Base-by-base conservation (phyloP, 2,329 filamentous ascomycete genomes). In the Plectosphaerella cucumerina region DNA sequence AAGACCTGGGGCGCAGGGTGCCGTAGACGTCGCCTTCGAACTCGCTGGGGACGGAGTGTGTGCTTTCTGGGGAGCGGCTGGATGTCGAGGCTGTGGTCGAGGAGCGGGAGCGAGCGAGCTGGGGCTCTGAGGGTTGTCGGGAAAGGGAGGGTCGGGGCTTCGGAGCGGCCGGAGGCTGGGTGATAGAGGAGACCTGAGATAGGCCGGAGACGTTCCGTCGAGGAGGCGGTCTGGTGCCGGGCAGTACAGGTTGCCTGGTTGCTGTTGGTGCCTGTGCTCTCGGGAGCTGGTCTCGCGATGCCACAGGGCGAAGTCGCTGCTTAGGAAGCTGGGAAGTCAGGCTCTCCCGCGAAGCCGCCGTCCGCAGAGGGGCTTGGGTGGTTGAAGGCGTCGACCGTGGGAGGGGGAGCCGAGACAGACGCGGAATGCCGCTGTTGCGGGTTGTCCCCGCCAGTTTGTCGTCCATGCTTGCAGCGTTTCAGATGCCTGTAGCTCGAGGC, bases 271-370 rank as follows among this genome's bases (percentile, higher is more conserved):
- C 21, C 15, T 48, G 57, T 34, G 34, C 41, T n/a, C 48, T 49
- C 45, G 10, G 50, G 14, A 64, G 47, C 9, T 62, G 56, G 44
- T 62, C 58, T 33, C 58, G 55, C 2, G 57, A 57, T 11, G 64
- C 34, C 74, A 62, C 53, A 66, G 71, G 52, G 69, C 4, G 75
- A 74, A 44, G 68, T 49, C n/a, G 70, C 61, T 22, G 68, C 53
- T 26, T 50, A n/a, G 54, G 22, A 26, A 53, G 34, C 4, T 52
- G 44, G 14, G 58, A 49, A 18, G 46, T 51, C 34, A 65, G 51
- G 37, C 58, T 63, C 26, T 68, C 65, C 34, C 61, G 57, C 1
- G 67, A 67, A 5, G 65, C 57, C 4, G 58, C 55, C 17, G 62
- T 53, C 4, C 66, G 63, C 51, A 67, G 51, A 14, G 57, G 50